A percentile compares a stretch with the other conserved stretches of the same genome.
phyloP scores from a whole-genome alignment of 208 protist species.

The Acanthamoeba royreba region DNA sequence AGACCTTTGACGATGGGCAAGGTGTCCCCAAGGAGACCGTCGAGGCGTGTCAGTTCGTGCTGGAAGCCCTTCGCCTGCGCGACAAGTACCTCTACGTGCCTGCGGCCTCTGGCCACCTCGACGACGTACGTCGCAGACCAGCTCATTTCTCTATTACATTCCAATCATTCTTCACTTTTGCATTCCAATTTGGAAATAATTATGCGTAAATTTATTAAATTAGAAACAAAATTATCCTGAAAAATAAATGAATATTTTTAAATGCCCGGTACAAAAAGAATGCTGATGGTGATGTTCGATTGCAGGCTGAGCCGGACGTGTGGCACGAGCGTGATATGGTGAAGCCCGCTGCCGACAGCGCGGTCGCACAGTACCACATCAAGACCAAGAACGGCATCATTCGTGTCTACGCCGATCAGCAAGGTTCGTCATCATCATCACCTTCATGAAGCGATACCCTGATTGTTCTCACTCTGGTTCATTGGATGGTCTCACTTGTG shows the following conservation, averaged over 20 bases:
- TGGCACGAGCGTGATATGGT: conserved; percentile 21
- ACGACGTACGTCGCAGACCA: neutral
- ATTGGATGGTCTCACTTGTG: neutral
- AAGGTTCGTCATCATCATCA: neutral
- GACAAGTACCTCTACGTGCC: conserved; percentile 42
- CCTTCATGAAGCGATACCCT: neutral
- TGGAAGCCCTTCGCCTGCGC: conserved; percentile 9
- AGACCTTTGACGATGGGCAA: neutral
- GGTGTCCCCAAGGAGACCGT: neutral
- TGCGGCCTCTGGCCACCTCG: too few relatives aligned
- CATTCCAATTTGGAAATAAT: neutral
- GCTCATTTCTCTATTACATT: neutral
- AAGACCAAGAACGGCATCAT: neutral
- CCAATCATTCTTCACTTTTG: neutral
- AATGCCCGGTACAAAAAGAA: neutral
- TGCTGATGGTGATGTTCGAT: too few relatives aligned
- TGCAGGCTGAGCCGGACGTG: neutral
- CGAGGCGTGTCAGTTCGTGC: neutral
- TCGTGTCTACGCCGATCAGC: conserved; percentile 5
- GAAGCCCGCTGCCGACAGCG: neutral
- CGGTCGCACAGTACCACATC: neutral
- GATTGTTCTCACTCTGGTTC: neutral
- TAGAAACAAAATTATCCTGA: neutral
- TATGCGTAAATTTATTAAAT: too few relatives aligned
- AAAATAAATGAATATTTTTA: neutral